Conservation (phyloP, 768 basidiomycete genomes). For the Neoboletus subvelutipes region DNA sequence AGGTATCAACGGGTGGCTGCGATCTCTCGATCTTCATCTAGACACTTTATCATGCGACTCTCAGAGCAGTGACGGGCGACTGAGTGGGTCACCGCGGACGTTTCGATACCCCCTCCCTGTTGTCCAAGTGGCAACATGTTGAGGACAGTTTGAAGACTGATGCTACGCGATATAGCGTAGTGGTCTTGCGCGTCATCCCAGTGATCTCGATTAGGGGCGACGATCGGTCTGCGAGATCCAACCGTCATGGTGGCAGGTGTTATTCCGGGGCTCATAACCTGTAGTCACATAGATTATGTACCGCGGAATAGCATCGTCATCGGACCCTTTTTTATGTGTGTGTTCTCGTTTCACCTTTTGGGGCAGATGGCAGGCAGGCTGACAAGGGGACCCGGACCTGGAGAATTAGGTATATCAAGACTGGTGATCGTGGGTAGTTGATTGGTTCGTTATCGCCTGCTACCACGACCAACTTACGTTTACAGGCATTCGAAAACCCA, state of each 20-base stretch:
- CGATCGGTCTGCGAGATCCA: conserved; percentile 10
- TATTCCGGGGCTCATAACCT: conserved; percentile 32
- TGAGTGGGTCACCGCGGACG: conserved; percentile 15
- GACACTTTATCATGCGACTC: not conserved
- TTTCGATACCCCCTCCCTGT: not conserved
- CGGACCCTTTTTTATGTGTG: conserved; percentile 4
- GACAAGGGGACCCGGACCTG: not conserved
- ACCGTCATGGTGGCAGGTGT: conserved; percentile 10
- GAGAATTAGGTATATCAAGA: not conserved
- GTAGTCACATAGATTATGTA: conserved; percentile 7
- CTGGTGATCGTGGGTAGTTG: not conserved
- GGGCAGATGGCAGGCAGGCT: not conserved
- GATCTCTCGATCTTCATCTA: conserved; percentile 6
- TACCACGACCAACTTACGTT: conserved; percentile 17
- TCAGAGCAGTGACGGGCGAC: not conserved
- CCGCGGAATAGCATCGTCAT: conserved; percentile 17
- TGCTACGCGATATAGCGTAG: conserved; percentile 11
- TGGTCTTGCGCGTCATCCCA: conserved; percentile 2
- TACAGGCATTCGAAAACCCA: not conserved
- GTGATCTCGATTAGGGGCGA: not conserved
- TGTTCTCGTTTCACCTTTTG: not conserved
- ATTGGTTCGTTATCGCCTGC: not conserved
- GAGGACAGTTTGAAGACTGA: not conserved
- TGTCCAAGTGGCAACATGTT: not conserved
- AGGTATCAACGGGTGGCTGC: not conserved